Conservation (phyloP, 306 rosid species). For the Pyrus betulifolia region DNA sequence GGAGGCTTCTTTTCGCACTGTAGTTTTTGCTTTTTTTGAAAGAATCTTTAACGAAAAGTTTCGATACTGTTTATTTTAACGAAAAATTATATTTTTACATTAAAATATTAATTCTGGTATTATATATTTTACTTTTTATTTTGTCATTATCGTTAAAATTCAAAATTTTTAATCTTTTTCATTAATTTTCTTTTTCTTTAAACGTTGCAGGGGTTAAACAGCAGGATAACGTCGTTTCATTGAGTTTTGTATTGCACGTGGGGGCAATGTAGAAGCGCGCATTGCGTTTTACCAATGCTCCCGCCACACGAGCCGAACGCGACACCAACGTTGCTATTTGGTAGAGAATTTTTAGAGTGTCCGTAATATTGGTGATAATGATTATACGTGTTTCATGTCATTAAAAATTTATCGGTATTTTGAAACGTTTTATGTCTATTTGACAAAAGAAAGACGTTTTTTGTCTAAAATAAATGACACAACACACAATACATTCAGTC, state of each 20-base stretch:
- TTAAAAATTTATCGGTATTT: too few relatives aligned
- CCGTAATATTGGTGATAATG: too few relatives aligned
- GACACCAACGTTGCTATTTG: neutral
- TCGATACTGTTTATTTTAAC: fast-evolving
- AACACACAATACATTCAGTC: too few relatives aligned
- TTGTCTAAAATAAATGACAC: too few relatives aligned
- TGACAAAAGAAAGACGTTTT: too few relatives aligned
- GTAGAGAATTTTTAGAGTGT: too few relatives aligned
- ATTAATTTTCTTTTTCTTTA: too few relatives aligned
- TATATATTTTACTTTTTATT: fast-evolving
- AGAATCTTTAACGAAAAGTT: fast-evolving
- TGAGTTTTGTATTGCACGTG: neutral
- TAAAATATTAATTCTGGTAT: fast-evolving
- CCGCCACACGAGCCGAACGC: neutral
- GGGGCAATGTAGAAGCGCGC: neutral
- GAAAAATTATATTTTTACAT: too few relatives aligned
- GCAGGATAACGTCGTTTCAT: neutral
- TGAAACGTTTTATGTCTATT: too few relatives aligned
- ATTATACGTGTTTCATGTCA: fast-evolving
- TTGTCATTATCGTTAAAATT: fast-evolving
- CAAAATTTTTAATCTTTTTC: too few relatives aligned
- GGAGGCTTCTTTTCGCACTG: neutral
- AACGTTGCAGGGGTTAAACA: too few relatives aligned
- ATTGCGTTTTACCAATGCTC: neutral
- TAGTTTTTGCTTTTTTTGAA: neutral